These are phyloP conservation scores for Entoloma clypeatum DNA, from an alignment of 1,284 basidiomycete genomes.

Conservation along the genomic window DNA sequence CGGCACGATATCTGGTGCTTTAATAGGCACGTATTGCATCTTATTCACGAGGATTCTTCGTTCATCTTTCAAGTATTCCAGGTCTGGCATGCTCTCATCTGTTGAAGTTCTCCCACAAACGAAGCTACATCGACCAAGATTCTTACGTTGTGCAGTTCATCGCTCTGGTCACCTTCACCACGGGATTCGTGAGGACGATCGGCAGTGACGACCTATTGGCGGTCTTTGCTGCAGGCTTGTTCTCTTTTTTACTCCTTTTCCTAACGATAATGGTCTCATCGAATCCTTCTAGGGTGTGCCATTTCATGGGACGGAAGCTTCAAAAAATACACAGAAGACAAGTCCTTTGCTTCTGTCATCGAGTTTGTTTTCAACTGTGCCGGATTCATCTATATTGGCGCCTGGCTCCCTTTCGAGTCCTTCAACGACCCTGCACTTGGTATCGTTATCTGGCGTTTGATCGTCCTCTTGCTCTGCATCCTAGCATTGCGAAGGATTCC, in stretches of 20 bases:
- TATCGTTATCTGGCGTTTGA: slow-evolving; percentile 69
- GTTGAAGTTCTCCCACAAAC: slow-evolving; percentile 78
- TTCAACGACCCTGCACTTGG: slow-evolving; percentile 64
- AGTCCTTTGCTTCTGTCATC: slow-evolving; percentile 86
- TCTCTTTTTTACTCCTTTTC: background rate
- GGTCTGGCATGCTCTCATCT: slow-evolving; percentile 73
- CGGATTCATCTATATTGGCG: slow-evolving; percentile 89
- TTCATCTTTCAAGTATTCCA: slow-evolving; percentile 26
- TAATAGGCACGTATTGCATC: slow-evolving; percentile 51
- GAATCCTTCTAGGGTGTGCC: slow-evolving; percentile 60
- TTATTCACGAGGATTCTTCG: background rate
- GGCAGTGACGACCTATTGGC: slow-evolving; percentile 87
- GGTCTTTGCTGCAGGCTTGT: slow-evolving; percentile 83
- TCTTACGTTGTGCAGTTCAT: slow-evolving; percentile 92
- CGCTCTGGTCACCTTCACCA: slow-evolving; percentile 76
- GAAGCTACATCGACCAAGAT: slow-evolving; percentile 83
- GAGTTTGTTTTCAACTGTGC: slow-evolving; percentile 83
- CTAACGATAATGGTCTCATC: slow-evolving; percentile 1
- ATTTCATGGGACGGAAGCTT: slow-evolving; percentile 96
- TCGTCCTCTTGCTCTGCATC: slow-evolving; percentile 64
- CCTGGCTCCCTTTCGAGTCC: slow-evolving; percentile 77
- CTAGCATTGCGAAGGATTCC: slow-evolving; percentile 77
- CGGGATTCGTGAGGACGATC: slow-evolving; percentile 75
- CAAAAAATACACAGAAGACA: slow-evolving; percentile 78
- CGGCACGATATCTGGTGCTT: slow-evolving; percentile 71